These are phyloP conservation scores for Saussurea involucrata DNA, from an alignment of 129 eudicot species.

Conservation along the genomic window DNA sequence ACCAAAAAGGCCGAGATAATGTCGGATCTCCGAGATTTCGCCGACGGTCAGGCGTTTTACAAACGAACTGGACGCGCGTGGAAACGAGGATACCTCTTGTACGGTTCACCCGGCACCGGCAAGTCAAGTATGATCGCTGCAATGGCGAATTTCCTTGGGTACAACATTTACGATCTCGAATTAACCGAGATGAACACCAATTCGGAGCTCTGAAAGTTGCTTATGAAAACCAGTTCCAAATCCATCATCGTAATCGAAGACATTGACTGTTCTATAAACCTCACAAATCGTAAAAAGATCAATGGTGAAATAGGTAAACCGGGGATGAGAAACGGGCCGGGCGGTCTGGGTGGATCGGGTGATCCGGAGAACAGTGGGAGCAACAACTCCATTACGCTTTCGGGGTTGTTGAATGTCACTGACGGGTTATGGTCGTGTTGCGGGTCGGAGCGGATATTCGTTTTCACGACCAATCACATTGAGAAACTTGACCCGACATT, in stretches of 20 bases:
- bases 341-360: slow-evolving; percentile 35
- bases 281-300: slow-evolving; percentile 52
- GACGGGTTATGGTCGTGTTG: slow-evolving; percentile 98
- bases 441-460: slow-evolving; percentile 91
- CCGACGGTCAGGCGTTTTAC: slow-evolving; percentile 78
- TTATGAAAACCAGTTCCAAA: slow-evolving; percentile 91
- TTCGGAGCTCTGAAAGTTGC: slow-evolving; percentile 72
- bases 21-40: slow-evolving; percentile 78
- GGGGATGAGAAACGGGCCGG: slow-evolving; percentile 18
- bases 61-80: slow-evolving; percentile 94
- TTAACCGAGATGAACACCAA: slow-evolving; percentile 79
- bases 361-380: slow-evolving; percentile 35
- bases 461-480: slow-evolving; percentile 86
- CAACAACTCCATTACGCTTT: slow-evolving; percentile 61
- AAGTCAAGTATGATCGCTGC: slow-evolving; percentile 98
- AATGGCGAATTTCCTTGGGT: slow-evolving; percentile 85
- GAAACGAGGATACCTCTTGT: slow-evolving; percentile 82
- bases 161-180: slow-evolving; percentile 88
- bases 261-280: slow-evolving; percentile 80
- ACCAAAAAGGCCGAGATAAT: slow-evolving; percentile 50
- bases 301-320: slow-evolving; percentile 9
- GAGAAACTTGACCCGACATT: slow-evolving; percentile 96
- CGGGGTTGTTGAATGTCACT: slow-evolving; percentile 81
- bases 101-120: slow-evolving; percentile 96
- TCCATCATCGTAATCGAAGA: slow-evolving; percentile 94